Conservation (phyloP, 768 basidiomycete species). For the Tricholomella constricta region DNA sequence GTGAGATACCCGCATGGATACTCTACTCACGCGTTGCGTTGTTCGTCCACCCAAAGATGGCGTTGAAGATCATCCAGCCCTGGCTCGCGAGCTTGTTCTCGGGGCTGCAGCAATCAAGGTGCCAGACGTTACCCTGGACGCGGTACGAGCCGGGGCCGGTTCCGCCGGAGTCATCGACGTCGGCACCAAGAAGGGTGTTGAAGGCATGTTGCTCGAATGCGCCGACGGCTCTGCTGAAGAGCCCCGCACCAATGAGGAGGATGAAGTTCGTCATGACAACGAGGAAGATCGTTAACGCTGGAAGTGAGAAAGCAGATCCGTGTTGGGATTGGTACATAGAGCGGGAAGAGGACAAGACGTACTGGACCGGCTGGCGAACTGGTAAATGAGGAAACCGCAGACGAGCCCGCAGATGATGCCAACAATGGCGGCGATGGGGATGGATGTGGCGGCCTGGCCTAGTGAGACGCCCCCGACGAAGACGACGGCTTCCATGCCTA, state of each 20-base stretch:
- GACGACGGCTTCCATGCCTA: constrained; percentile 88
- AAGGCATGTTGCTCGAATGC: constrained; percentile 72
- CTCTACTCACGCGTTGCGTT: constrained; percentile 60
- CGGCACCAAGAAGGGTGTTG: constrained; percentile 67
- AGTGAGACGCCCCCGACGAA: constrained; percentile 95
- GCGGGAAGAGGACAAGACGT: constrained; percentile 21
- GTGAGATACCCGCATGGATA: too few species aligned
- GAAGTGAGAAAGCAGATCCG: not conserved
- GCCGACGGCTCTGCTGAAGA: constrained; percentile 81
- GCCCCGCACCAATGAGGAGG: constrained; percentile 90
- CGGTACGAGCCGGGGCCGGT: constrained; percentile 85
- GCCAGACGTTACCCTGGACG: constrained; percentile 86
- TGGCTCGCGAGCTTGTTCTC: constrained; percentile 48
- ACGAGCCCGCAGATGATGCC: constrained; percentile 79
- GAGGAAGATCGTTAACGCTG: constrained; percentile 84
- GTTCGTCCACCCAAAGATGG: constrained; percentile 89
- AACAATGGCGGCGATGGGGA: constrained; percentile 88
- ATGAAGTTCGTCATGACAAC: constrained; percentile 90
- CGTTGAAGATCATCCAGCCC: constrained; percentile 83
- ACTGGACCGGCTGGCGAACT: constrained; percentile 76
- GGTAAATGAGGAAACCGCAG: constrained; percentile 77
- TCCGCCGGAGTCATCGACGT: constrained; percentile 67
- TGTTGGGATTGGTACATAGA: not conserved
- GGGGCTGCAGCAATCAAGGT: constrained; percentile 79
- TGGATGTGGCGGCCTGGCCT: constrained; percentile 76